Evolutionary conservation across 163 green algal species (phyloP).

Genomic region (Volvox carteri): DNA sequence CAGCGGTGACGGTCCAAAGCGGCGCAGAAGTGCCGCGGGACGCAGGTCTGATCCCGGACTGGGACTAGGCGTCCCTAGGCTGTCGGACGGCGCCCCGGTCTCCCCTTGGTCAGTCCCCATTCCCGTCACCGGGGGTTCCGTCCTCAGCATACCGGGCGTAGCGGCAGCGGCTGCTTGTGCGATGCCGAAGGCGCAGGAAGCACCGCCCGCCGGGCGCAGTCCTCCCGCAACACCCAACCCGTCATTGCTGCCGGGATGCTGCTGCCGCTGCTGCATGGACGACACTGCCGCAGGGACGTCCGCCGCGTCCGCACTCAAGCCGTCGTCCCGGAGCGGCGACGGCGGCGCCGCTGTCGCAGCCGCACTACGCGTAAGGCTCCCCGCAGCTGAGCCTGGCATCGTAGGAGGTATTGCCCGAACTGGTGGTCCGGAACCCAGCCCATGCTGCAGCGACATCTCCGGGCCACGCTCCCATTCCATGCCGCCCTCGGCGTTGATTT

Average conservation of each 20-base stretch:
- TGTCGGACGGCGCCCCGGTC: neutral
- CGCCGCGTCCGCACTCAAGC: neutral
- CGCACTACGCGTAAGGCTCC: neutral
- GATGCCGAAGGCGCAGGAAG: neutral
- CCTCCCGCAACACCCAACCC: neutral
- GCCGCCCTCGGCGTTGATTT: neutral
- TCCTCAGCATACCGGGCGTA: neutral
- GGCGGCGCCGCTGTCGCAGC: neutral
- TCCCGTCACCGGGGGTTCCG: neutral
- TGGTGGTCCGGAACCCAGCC: neutral
- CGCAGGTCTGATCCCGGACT: neutral
- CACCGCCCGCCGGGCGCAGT: neutral
- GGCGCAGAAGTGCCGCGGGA: neutral
- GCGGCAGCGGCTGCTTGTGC: neutral
- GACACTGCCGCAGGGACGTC: neutral
- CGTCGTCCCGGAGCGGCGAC: neutral
- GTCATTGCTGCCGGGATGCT: neutral
- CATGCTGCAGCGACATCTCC: neutral
- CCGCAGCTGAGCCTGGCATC: neutral
- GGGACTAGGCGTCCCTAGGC: neutral
- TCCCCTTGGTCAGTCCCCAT: neutral
- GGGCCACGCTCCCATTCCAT: constrained; percentile 9
- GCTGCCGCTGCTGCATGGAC: neutral
- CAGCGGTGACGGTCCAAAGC: neutral
- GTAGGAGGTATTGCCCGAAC: no score